Percentiles rank a stretch among this genome's conserved stretches.
Conservation (phyloP, 78 protist genomes). For the Pigoraptor vietnamica region DNA sequence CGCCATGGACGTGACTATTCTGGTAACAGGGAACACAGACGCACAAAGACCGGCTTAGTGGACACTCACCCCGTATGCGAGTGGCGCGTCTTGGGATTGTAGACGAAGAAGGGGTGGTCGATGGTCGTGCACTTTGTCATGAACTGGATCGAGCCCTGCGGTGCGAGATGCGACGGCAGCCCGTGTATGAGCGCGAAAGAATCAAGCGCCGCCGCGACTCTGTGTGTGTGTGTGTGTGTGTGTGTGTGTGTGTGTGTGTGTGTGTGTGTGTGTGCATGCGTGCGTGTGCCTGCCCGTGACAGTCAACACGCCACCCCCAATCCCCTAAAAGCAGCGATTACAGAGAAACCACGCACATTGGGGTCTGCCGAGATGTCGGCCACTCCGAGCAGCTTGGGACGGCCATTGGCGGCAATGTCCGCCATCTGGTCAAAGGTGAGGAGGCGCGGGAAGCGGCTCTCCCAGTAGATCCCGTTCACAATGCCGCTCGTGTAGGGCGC, state of each 20-base stretch:
- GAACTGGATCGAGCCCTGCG: constrained; percentile 67
- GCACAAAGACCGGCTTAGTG: background rate
- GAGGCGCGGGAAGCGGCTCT: constrained; percentile 71
- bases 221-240: too few species aligned
- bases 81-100: constrained; percentile 55
- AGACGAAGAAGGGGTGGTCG: constrained; percentile 75
- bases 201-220: too few species aligned
- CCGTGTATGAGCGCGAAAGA: too few species aligned
- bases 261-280: too few species aligned
- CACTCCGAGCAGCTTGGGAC: constrained; percentile 48
- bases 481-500: constrained; percentile 38
- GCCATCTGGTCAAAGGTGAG: constrained; percentile 64
- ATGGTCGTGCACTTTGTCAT: constrained; percentile 69
- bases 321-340: too few species aligned
- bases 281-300: too few species aligned
- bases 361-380: constrained; percentile 87
- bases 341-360: background rate
- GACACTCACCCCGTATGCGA: constrained; percentile 47
- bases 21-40: too few species aligned
- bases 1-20: too few species aligned
- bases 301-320: too few species aligned
- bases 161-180: background rate
- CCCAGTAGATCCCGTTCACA: constrained; percentile 90
- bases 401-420: constrained; percentile 7
- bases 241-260: too few species aligned